These are phyloP conservation scores for Euclidium syriacum DNA, from an alignment of 345 rosid genomes.

Conservation along the genomic window DNA sequence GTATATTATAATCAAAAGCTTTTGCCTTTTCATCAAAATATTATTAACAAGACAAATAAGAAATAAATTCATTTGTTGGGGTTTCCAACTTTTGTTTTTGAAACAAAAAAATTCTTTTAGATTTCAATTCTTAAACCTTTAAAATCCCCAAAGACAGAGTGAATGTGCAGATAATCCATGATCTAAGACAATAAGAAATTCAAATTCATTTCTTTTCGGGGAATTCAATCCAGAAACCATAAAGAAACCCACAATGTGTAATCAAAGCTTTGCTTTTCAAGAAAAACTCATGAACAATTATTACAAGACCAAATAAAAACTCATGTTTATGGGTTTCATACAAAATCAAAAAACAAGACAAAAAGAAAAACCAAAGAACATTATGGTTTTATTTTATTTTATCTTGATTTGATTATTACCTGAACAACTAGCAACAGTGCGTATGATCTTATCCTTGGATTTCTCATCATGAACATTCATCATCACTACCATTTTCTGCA, in stretches of 20 bases:
- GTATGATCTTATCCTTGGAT: slow-evolving; percentile 49
- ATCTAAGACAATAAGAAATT: background rate
- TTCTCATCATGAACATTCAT: slow-evolving; percentile 44
- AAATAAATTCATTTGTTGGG: too few relatives aligned
- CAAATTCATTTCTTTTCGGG: background rate
- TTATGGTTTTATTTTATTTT: too few relatives aligned
- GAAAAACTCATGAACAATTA: background rate
- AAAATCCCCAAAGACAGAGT: background rate
- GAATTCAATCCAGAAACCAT: background rate
- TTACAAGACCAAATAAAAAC: too few relatives aligned
- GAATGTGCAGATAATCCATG: background rate
- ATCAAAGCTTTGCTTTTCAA: background rate
- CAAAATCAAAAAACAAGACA: too few relatives aligned
- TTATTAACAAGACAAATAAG: too few relatives aligned
- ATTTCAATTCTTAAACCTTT: background rate
- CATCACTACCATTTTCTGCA: slow-evolving; percentile 65
- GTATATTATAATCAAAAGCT: too few relatives aligned
- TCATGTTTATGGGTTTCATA: too few relatives aligned
- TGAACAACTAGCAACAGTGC: slow-evolving; percentile 39
- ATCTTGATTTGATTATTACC: slow-evolving; percentile 33
- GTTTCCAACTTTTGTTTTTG: too few relatives aligned
- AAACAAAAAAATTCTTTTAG: too few relatives aligned
- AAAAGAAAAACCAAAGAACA: background rate
- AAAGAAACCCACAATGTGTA: background rate
- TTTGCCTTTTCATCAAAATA: too few relatives aligned